Percentiles rank a stretch among this genome's conserved stretches.
Conservation (phyloP, 2,329 filamentous ascomycete genomes). For the Beauveria bassiana region DNA sequence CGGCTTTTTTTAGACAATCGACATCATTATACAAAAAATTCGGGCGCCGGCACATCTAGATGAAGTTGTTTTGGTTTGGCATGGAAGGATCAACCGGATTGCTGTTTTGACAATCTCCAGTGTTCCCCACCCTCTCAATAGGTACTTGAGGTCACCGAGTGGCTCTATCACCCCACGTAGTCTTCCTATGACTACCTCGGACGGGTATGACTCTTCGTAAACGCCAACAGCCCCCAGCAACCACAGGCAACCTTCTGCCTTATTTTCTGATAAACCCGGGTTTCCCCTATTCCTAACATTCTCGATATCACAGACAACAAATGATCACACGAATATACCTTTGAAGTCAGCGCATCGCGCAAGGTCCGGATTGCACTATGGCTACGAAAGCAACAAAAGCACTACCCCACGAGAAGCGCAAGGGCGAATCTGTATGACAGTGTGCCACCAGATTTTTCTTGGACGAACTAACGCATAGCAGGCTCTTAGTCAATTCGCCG, state of each 20-base stretch:
- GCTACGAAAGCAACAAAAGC: conserved; percentile 50
- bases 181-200: not conserved
- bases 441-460: conserved; percentile 16
- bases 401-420: conserved; percentile 69
- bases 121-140: conserved; percentile 1
- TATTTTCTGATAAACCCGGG: not conserved
- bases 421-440: conserved; percentile 67
- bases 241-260: not conserved
- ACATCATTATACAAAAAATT: no score
- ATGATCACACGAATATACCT: conserved; percentile 25
- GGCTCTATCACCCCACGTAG: conserved; percentile 6
- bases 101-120: not conserved
- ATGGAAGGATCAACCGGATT: not conserved
- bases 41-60: not conserved
- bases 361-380: conserved; percentile 34
- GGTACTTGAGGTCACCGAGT: not conserved
- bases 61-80: not conserved
- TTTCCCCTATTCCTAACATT: not conserved
- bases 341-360: conserved; percentile 14
- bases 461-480: conserved; percentile 16
- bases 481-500: conserved; percentile 91
- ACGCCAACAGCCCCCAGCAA: not conserved
- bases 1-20: no score
- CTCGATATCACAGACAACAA: conserved; percentile 1
- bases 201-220: conserved; percentile 4